Evolutionary conservation across 106 monocot genomes (phyloP), one percentile per base, ranked within the genome.

Genomic region (Dioscorea dumetorum): DNA sequence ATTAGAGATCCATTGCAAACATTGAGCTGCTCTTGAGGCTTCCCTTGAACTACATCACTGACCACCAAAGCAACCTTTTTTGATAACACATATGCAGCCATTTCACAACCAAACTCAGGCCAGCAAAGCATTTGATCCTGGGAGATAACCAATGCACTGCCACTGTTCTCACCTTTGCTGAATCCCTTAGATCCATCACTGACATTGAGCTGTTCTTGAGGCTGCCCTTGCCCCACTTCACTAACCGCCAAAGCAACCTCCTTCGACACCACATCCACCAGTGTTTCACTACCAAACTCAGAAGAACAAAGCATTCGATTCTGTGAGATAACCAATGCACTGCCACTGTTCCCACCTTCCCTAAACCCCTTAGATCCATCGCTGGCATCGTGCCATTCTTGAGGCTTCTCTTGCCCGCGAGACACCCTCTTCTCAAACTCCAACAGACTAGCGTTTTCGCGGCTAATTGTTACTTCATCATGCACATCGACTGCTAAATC

Each of bases 401-500:
- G 53, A 16, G 18, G 15, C 54, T 54, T 54, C 19, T 19, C 54
- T 19, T 54, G 18, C 15, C 19, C 4, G 23, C 19, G 2, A 22
- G 4, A 22, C n/a, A 59, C 59, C 59, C 59, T 21, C n/a, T 59
- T 22, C 22, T 23, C 22, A 22, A 8, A 59, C 19, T 59, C 59
- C n/a, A 22, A 12, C n/a, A 59, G 5, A 22, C 22, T 22, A 59
- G 22, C 4, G 19, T 21, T 59, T 59, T 21, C 19, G 23, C 59
- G 23, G 23, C n/a, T 59, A 20, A 0, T 12, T 59, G 4, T 21
- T 19, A 12, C n/a, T 11, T 11, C 59, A 22, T 48, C 41, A 20
- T 48, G 20, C 17, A 16, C 57, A 18, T 51, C 73, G 4, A 66
- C 57, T 34, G 31, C 49, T 4, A 28, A 20, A 65, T 71, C 76